Evolutionary conservation across 2,329 filamentous ascomycete species (phyloP).

Genomic region (Cladobotryum mycophilum): DNA sequence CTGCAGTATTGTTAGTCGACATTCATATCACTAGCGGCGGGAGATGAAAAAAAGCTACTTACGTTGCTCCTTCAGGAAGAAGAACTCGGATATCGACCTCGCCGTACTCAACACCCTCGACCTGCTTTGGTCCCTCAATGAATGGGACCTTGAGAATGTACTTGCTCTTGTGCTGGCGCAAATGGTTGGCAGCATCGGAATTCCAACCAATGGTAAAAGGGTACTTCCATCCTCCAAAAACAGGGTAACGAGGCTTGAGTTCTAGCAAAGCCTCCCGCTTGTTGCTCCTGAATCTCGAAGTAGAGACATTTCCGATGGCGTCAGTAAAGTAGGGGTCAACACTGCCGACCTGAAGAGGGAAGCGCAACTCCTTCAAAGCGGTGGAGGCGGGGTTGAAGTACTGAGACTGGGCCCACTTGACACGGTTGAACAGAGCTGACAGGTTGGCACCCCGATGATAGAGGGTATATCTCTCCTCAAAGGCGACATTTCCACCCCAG

Average conservation of each 20-base stretch:
- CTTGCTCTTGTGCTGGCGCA: slow-evolving; percentile 63
- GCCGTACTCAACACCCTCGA: slow-evolving; percentile 81
- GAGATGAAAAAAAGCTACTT: slow-evolving; percentile 34
- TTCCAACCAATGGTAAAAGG: slow-evolving; percentile 97
- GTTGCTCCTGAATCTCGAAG: slow-evolving; percentile 75
- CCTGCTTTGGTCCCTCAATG: slow-evolving; percentile 81
- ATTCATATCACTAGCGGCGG: not conserved
- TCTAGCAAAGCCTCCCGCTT: slow-evolving; percentile 77
- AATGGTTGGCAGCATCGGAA: slow-evolving; percentile 68
- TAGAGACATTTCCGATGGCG: slow-evolving; percentile 94
- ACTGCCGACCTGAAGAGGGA: slow-evolving; percentile 73
- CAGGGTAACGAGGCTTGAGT: slow-evolving; percentile 87
- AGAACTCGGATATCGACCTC: slow-evolving; percentile 74
- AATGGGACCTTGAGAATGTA: slow-evolving; percentile 89
- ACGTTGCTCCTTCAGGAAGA: slow-evolving; percentile 85
- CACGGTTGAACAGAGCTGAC: slow-evolving; percentile 64
- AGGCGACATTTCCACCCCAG: slow-evolving; percentile 94
- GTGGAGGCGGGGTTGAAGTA: slow-evolving; percentile 73
- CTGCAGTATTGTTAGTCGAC: slow-evolving; percentile 45
- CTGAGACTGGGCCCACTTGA: slow-evolving; percentile 65
- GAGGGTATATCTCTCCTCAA: slow-evolving; percentile 88
- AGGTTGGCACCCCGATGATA: slow-evolving; percentile 80
- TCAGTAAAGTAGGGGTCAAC: slow-evolving; percentile 91
- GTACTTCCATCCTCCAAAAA: slow-evolving; percentile 98
- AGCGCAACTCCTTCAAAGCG: slow-evolving; percentile 74